Evolutionary conservation across 805 yeast species (phyloP), one percentile per base, ranked within the genome.

Genomic region (Tetrapisispora namnaoensis): DNA sequence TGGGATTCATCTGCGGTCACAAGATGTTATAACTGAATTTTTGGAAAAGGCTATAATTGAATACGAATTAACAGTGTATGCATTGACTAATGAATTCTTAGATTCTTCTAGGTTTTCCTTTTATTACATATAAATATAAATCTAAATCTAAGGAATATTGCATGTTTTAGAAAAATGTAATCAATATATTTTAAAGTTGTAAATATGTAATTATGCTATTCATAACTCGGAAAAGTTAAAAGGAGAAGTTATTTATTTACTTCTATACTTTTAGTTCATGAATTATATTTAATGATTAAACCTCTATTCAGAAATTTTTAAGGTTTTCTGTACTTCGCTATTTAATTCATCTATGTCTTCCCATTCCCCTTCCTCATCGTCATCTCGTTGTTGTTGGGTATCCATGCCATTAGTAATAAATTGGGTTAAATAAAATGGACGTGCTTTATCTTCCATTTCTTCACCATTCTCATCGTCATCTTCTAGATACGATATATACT

Each of bases 231-330:
- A 22, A 20, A 38, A 21, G 24, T 11, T 18, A 17, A 10, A 37
- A 37, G 2, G 11, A 67, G 79, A 93, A 2, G 88, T 83, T 60
- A 87, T 88, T 62, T 86, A 88, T 44, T 86, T 86, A 63, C 24
- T 18, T 17, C n/a, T 35, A 18, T 17, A 16, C 38, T 24, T n/a
- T 21, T 24, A 24, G 28, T 24, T 24, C 28, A 24, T 24, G 28
- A 24, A 24, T 24, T 24, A 6, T 24, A 24, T 24, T 24, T 6
- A 24, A 24, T 24, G 28, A 6, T 24, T 24, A 24, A 37, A 44
- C 47, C 70, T 65, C 45, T 59, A 68, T 48, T 54, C 69, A 45
- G 75, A 74, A 16, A 63, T 59, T 13, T 50, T 49, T 11, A 55
- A 41, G 30, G 53, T 47, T 2, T 53, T 48, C 9, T 52, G 63